Evolutionary conservation across 176 grass and related monocot genomes (phyloP), one percentile per base, ranked within the genome.

Genomic region (Raddia guianensis): DNA sequence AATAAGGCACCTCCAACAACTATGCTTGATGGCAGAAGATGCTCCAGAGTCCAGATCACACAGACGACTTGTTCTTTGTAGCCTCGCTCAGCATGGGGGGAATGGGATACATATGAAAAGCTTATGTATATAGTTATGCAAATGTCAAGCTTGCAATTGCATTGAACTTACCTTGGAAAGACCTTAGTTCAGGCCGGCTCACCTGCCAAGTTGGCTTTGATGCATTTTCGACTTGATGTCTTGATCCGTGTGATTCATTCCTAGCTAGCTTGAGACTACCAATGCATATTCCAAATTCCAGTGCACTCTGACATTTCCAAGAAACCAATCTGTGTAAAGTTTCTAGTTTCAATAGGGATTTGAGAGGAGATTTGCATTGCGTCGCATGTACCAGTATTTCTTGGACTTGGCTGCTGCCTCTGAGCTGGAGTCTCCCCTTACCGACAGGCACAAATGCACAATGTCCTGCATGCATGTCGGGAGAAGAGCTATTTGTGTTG

Each of bases 121-220:
- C 46, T 65, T 54, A 45, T 45, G 33, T 45, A 4, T 9, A n/a
- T 20, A 27, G 72, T 47, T 10, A 9, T 35, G 15, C 9, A 20
- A 57, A 57, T 58, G 50, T 57, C 62, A 67, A 43, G 71, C 40
- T 34, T 83, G 81, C 71, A 75, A 34, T 20, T 83, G 35, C 61
- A 19, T 19, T 4, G 49, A 66, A 75, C 3, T 56, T 75, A 40
- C 50, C 50, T 83, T 34, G 61, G 49, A 49, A 11, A 75, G 50
- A 58, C 62, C 71, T 34, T 55, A n/a, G n/a, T n/a, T n/a, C 70
- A 2, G 2, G 2, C 64, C 37, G 19, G 37, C 42, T 20, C 42
- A 46, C 60, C 12, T 20, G 45, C 11, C 18, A 27, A 18, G 40
- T 32, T n/a, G n/a, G 13, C 46, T 13, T 75, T 1, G 2, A 62